A percentile compares a stretch with the other conserved stretches of the same genome.
These are phyloP conservation scores for Lophium mytilinum DNA, from an alignment of 495 filamentous ascomycete genomes.

Conservation along the genomic window DNA sequence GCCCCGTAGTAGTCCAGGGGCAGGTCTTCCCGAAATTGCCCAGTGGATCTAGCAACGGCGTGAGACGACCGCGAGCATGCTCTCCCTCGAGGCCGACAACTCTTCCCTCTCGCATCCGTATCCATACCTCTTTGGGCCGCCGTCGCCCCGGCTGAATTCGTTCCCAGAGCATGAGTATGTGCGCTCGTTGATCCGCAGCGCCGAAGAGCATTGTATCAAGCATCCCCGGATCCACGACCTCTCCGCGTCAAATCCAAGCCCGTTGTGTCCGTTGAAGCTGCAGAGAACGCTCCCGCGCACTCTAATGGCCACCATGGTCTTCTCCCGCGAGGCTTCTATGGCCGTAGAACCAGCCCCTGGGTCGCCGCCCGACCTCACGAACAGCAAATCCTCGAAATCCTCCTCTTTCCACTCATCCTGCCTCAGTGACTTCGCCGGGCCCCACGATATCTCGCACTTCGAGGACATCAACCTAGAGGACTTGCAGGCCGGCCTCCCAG, in stretches of 20 bases:
- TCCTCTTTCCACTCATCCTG: slow-evolving; percentile 78
- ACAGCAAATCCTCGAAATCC: slow-evolving; percentile 80
- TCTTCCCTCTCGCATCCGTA: too few relatives aligned
- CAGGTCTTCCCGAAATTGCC: background rate
- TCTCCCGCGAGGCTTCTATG: slow-evolving; percentile 12
- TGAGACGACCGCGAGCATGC: too few relatives aligned
- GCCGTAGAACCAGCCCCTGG: slow-evolving; percentile 42
- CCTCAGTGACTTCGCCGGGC: slow-evolving; percentile 49
- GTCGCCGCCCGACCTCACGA: slow-evolving; percentile 76
- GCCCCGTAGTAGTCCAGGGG: background rate
- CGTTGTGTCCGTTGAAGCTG: background rate
- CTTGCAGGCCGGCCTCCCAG: slow-evolving; percentile 41
- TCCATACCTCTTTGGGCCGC: too few relatives aligned
- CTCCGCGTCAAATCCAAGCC: background rate
- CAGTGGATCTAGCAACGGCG: too few relatives aligned
- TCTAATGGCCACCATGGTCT: slow-evolving; percentile 21
- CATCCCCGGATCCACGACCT: too few relatives aligned
- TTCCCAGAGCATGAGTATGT: slow-evolving; percentile 18
- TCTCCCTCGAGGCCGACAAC: too few relatives aligned
- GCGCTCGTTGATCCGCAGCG: slow-evolving; percentile 13
- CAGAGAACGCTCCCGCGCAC: slow-evolving; percentile 3
- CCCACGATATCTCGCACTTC: slow-evolving; percentile 53
- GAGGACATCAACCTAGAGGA: slow-evolving; percentile 90
- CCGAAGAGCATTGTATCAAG: background rate
- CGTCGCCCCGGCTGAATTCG: background rate